Evolutionary conservation across 345 rosid genomes (phyloP).

Genomic region (Eucalyptus urophylla): DNA sequence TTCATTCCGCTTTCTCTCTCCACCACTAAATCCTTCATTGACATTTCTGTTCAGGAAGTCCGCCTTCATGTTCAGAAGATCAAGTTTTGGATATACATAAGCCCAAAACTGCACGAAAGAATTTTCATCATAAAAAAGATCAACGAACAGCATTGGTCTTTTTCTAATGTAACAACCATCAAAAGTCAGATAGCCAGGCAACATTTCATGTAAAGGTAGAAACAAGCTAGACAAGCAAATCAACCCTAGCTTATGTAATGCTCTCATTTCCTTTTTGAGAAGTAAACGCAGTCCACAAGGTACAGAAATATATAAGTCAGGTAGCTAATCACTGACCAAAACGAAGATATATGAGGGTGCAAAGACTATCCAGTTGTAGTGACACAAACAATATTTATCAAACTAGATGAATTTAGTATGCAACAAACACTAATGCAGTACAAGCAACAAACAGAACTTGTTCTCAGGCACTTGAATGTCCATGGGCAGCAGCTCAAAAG

Average conservation of each 20-base stretch:
- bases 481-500: neutral
- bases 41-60: conserved; percentile 96
- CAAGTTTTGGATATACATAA: conserved; percentile 64
- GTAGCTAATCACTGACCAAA: neutral
- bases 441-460: neutral
- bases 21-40: conserved; percentile 98
- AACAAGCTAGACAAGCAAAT: neutral
- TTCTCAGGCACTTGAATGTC: neutral
- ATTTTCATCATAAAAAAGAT: neutral
- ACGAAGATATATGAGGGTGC: neutral
- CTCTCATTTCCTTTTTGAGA: neutral
- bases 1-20: conserved; percentile 96
- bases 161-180: neutral
- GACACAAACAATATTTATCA: neutral
- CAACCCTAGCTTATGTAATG: neutral
- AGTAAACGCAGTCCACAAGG: neutral
- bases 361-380: neutral
- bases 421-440: neutral
- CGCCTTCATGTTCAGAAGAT: conserved; percentile 75
- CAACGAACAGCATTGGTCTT: neutral
- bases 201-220: neutral
- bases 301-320: neutral
- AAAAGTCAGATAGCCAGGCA: neutral
- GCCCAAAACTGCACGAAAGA: conserved; percentile 67
- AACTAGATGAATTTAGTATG: neutral